Conservation (phyloP, 306 rosid species). For the Castanea mollissima region DNA sequence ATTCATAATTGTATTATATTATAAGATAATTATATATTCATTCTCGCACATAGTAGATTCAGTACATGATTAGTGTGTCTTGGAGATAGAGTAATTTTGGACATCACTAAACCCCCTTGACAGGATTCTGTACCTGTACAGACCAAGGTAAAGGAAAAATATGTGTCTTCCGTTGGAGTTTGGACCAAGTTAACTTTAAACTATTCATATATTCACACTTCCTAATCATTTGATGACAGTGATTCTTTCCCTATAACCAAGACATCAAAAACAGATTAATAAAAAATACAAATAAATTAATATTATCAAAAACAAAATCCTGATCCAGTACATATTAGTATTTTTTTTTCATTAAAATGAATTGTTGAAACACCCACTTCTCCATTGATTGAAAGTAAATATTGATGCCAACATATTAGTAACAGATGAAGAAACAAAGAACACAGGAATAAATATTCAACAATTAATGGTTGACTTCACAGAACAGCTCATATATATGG, state of each 20-base stretch:
- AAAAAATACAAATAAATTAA: no score
- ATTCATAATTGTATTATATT: no score
- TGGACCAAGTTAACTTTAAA: background rate
- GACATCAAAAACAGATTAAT: constrained; percentile 29
- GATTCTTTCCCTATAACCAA: constrained; percentile 35
- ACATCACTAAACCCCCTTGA: no score
- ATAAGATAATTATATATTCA: no score
- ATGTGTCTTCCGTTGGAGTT: background rate
- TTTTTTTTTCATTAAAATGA: constrained; percentile 4
- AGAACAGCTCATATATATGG: constrained; percentile 66
- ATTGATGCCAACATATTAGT: constrained; percentile 59
- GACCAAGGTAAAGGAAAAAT: background rate
- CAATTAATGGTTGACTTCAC: constrained; percentile 57
- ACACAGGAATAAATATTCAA: constrained; percentile 28
- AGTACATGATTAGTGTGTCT: background rate
- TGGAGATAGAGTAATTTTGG: background rate
- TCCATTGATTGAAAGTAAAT: constrained; percentile 26
- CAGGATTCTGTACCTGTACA: no score
- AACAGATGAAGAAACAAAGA: constrained; percentile 28
- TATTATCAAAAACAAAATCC: no score
- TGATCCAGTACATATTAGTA: background rate
- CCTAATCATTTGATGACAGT: constrained; percentile 56
- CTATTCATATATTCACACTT: constrained; percentile 21
- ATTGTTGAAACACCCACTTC: constrained; percentile 21
- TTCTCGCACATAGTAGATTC: no score